Conservation (phyloP, 257 asterid species). For the Solanum chilense region DNA sequence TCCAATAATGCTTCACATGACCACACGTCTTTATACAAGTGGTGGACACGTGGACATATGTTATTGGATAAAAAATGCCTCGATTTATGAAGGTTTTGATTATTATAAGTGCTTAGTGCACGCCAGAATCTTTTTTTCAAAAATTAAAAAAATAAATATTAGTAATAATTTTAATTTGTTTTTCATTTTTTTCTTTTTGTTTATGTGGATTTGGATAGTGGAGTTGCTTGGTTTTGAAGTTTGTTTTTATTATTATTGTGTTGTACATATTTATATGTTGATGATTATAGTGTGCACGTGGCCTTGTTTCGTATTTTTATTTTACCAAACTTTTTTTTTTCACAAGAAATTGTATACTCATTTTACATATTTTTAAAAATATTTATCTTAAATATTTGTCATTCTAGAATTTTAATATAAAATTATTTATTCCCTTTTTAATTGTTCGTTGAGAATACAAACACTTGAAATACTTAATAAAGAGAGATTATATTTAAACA, state of each 20-base stretch:
- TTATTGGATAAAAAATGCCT: slow-evolving; percentile 37
- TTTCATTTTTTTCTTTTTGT: no score
- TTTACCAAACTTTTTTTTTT: not conserved
- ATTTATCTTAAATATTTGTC: not conserved
- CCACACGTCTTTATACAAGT: slow-evolving; percentile 36
- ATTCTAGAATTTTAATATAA: not conserved
- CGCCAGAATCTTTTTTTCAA: slow-evolving; percentile 44
- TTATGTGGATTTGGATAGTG: slow-evolving; percentile 1
- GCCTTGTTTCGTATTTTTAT: not conserved
- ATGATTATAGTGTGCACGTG: slow-evolving; percentile 33
- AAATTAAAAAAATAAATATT: no score
- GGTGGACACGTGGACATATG: slow-evolving; percentile 35
- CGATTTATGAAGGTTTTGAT: slow-evolving; percentile 20
- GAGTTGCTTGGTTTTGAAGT: slow-evolving; percentile 52
- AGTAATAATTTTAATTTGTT: not conserved
- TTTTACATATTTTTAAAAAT: not conserved
- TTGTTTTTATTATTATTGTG: slow-evolving; percentile 14
- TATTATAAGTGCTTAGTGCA: slow-evolving; percentile 44
- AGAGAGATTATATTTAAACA: not conserved
- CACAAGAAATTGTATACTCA: not conserved
- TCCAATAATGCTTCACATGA: slow-evolving; percentile 55
- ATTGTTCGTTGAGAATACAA: not conserved
- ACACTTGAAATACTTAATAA: not conserved
- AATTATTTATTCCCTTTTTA: not conserved
- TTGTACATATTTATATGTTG: slow-evolving; percentile 1